Percentiles rank a stretch among this genome's conserved stretches.
Conservation (phyloP, 768 basidiomycete species). For the Lactarius sp. region DNA sequence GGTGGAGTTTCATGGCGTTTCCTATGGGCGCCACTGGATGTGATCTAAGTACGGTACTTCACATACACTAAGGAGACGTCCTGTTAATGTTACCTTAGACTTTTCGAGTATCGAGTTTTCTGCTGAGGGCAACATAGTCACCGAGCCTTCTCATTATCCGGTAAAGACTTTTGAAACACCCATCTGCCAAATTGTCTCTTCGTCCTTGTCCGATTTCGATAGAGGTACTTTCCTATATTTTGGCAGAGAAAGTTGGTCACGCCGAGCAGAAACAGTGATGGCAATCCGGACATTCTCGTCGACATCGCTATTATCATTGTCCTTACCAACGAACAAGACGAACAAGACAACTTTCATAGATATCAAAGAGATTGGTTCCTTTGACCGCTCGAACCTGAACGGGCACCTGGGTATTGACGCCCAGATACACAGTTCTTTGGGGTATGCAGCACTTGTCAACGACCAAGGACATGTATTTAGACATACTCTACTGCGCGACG, state of each 20-base stretch:
- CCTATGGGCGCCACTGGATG: constrained; percentile 56
- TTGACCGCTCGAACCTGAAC: constrained; percentile 38
- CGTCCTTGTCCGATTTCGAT: neutral
- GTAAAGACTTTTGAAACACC: constrained; percentile 56
- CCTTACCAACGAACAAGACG: neutral
- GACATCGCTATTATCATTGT: constrained; percentile 25
- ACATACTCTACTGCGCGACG: neutral
- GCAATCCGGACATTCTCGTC: constrained; percentile 47
- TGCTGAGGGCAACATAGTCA: constrained; percentile 30
- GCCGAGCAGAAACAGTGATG: constrained; percentile 29
- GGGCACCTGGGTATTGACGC: constrained; percentile 45
- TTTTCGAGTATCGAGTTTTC: constrained; percentile 41
- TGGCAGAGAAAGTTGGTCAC: constrained; percentile 17
- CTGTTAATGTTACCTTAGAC: constrained; percentile 35
- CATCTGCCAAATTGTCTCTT: constrained; percentile 52
- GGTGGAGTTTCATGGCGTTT: constrained; percentile 44
- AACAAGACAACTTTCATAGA: neutral
- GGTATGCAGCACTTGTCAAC: constrained; percentile 6
- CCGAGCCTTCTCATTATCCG: constrained; percentile 41
- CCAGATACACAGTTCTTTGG: constrained; percentile 31
- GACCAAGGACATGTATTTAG: constrained; percentile 17
- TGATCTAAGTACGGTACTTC: constrained; percentile 53
- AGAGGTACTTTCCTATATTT: neutral
- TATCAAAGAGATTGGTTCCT: constrained; percentile 11
- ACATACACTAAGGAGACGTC: neutral